Base-by-base conservation (phyloP, 2,329 filamentous ascomycete genomes). In the Endocalyx cinctus region DNA sequence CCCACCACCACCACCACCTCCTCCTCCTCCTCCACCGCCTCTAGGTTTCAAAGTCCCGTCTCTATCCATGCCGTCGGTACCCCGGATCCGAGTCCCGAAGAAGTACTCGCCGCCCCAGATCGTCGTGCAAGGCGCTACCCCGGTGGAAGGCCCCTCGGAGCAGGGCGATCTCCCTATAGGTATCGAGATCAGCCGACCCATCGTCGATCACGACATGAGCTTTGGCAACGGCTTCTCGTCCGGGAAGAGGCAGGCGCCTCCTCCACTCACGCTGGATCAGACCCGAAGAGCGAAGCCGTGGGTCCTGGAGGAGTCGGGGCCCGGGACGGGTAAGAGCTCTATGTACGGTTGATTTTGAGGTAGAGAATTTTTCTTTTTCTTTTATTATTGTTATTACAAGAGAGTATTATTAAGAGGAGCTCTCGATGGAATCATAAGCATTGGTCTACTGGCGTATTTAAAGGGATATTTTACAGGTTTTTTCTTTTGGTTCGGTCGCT, bases 71-170 rank as follows among this genome's bases (percentile, higher is more conserved):
- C 62, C 66, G 0, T 63, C 64, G 0, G 40, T 67, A 1, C 54
- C 54, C 2, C 62, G 60, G 16, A 47, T 68, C 0, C 49, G 56
- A 0, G 47, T 64, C 10, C 62, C 68, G 0, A 69, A 62, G 45
- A 62, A 63, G 42, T 63, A 67, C 44, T 38, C 47, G 1, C 63
- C 67, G 2, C 65, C 64, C 0, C 42, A 45, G 11, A 55, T 68
- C 12, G 47, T 42, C 4, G 37, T 62, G 2, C 27, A 55, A 10
- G 46, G 30, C 10, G 51, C 58, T 2, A 57, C 54, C 2, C 56
- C 57, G 0, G 20, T 50, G 2, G 54, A 41, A 1, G 33, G 30
- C 5, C 10, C 23, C 17, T 13, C 43, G 2, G 42, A 38, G 27
- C 34, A 46, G 5, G 48, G 34, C 12, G 50, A 51, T 23, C 19